These are phyloP conservation scores for Amorphotheca resinae DNA, from an alignment of 495 filamentous ascomycete genomes.

Conservation along the genomic window DNA sequence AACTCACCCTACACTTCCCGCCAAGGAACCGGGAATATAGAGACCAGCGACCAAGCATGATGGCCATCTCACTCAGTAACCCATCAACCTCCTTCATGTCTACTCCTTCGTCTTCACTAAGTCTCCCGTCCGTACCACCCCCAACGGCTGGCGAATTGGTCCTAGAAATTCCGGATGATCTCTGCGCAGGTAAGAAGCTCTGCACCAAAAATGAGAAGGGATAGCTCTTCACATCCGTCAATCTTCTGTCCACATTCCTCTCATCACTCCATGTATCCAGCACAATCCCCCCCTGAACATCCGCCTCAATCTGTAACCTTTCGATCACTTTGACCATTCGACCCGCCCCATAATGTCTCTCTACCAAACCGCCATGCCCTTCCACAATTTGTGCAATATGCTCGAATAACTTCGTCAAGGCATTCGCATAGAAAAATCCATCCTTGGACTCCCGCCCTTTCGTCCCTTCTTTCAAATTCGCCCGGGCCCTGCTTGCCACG, in stretches of 20 bases:
- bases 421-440: slow-evolving; percentile 84
- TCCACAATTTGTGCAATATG: slow-evolving; percentile 96
- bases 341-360: slow-evolving; percentile 80
- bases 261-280: slow-evolving; percentile 94
- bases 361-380: slow-evolving; percentile 76
- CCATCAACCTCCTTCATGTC: slow-evolving; percentile 92
- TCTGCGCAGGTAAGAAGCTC: slow-evolving; percentile 62
- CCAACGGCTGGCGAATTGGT: slow-evolving; percentile 46
- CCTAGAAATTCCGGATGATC: slow-evolving; percentile 31
- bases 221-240: slow-evolving; percentile 93
- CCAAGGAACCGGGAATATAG: slow-evolving; percentile 83
- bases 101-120: slow-evolving; percentile 76
- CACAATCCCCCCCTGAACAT: slow-evolving; percentile 95
- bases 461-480: slow-evolving; percentile 53
- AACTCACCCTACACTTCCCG: slow-evolving; percentile 44
- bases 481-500: slow-evolving; percentile 69
- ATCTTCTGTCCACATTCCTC: slow-evolving; percentile 62
- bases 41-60: slow-evolving; percentile 91
- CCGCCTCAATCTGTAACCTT: slow-evolving; percentile 81
- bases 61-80: slow-evolving; percentile 68
- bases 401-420: slow-evolving; percentile 84
- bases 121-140: slow-evolving; percentile 31
- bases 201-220: slow-evolving; percentile 94
- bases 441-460: slow-evolving; percentile 38
- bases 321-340: slow-evolving; percentile 97